Conservation (phyloP, 305 asterid species). For the Fraxinus greggii region DNA sequence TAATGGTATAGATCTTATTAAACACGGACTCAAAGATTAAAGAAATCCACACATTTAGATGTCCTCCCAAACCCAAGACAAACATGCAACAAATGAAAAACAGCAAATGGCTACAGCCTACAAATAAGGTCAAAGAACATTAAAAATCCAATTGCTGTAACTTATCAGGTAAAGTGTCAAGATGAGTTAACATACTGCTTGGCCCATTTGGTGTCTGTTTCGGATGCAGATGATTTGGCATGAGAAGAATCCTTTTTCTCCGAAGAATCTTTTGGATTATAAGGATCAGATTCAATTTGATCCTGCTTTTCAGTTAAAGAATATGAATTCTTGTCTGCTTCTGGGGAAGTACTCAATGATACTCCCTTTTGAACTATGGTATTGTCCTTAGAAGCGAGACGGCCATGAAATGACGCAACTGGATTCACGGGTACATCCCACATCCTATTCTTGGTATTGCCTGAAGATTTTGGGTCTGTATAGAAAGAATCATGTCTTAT, state of each 20-base stretch:
- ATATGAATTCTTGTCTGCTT: slow-evolving; percentile 54
- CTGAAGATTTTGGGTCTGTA: slow-evolving; percentile 44
- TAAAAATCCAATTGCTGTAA: neutral
- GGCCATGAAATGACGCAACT: slow-evolving; percentile 44
- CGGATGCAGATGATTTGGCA: slow-evolving; percentile 52
- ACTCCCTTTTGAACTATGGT: slow-evolving; percentile 38
- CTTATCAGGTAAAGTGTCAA: slow-evolving; percentile 19
- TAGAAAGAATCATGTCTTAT: slow-evolving; percentile 45
- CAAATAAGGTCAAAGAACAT: neutral
- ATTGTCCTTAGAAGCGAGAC: slow-evolving; percentile 48
- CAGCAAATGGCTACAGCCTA: neutral
- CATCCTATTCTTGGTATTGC: slow-evolving; percentile 51
- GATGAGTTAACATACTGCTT: slow-evolving; percentile 75
- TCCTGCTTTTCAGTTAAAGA: slow-evolving; percentile 53
- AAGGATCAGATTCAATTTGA: slow-evolving; percentile 45
- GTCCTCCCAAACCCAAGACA: slow-evolving; percentile 10
- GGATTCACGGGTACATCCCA: slow-evolving; percentile 59
- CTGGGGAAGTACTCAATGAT: slow-evolving; percentile 43
- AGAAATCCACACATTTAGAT: neutral
- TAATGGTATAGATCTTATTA: neutral
- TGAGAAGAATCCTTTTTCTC: slow-evolving; percentile 62
- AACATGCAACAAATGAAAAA: neutral
- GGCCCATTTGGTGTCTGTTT: slow-evolving; percentile 83
- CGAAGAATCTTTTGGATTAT: slow-evolving; percentile 47
- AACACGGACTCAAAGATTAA: neutral